Evolutionary conservation across 495 filamentous ascomycete genomes (phyloP).

Genomic region (Tuber borchii): DNA sequence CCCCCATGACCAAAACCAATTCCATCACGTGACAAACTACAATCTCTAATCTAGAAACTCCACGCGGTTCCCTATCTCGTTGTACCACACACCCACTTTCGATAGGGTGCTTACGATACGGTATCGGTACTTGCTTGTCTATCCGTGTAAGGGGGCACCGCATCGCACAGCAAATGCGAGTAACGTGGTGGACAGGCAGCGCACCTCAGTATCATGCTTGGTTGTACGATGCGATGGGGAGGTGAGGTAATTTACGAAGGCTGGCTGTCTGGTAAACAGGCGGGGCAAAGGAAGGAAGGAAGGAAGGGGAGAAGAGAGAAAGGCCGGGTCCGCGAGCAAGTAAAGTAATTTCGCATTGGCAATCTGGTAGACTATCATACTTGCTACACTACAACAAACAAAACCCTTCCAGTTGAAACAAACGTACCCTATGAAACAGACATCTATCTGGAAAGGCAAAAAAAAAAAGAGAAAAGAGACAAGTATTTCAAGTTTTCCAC

Average conservation of each 20-base stretch:
- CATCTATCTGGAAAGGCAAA: not conserved
- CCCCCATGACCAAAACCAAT: not conserved
- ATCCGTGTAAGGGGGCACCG: not conserved
- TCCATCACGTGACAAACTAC: not conserved
- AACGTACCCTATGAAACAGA: not conserved
- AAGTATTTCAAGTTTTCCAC: constrained; percentile 26
- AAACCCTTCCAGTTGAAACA: not conserved
- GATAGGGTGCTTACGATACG: not conserved
- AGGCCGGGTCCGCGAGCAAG: not conserved
- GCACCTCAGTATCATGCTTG: not conserved
- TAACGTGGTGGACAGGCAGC: not conserved
- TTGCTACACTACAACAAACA: not conserved
- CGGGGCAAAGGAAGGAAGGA: not conserved
- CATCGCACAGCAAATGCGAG: not conserved
- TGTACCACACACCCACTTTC: not conserved
- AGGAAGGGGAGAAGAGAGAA: not conserved
- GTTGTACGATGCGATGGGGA: not conserved
- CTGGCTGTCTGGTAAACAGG: not conserved
- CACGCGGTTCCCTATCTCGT: not conserved
- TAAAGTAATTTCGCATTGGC: not conserved
- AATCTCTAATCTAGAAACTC: not conserved
- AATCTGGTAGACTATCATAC: not conserved
- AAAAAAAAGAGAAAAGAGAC: too few species aligned
- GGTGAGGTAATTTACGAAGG: not conserved
- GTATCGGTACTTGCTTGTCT: not conserved